phyloP scores from a whole-genome alignment of 1,139 yeast species.

The Wickerhamomyces sp. region DNA sequence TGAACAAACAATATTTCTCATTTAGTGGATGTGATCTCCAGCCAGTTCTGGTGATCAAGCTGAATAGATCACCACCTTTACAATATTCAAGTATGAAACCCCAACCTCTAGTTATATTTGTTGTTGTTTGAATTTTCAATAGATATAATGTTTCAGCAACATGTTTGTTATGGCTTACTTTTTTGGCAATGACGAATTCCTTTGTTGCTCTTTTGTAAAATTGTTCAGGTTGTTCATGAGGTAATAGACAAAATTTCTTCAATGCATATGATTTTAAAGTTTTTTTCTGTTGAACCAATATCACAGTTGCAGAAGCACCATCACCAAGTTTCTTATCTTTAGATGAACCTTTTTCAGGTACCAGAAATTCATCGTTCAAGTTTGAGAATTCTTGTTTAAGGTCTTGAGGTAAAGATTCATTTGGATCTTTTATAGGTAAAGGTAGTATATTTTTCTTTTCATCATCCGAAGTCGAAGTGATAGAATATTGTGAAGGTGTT shows the following conservation, averaged over 20 bases:
- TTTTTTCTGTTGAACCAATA: conserved; percentile 39
- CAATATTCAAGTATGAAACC: conserved; percentile 69
- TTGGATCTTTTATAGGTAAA: conserved; percentile 67
- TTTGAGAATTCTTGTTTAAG: conserved; percentile 47
- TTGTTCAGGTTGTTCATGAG: conserved; percentile 57
- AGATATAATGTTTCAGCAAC: conserved; percentile 53
- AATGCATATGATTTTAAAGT: conserved; percentile 49
- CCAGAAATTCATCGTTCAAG: conserved; percentile 55
- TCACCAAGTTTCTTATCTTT: conserved; percentile 53
- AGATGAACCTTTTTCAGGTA: conserved; percentile 38
- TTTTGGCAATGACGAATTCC: conserved; percentile 59
- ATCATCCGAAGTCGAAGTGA: conserved; percentile 28
- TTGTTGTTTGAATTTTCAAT: conserved; percentile 53
- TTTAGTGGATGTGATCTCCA: conserved; percentile 45
- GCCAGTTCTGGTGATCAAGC: conserved; percentile 45
- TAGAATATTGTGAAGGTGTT: conserved; percentile 20
- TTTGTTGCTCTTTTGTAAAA: conserved; percentile 61
- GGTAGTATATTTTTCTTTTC: conserved; percentile 45
- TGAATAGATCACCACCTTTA: conserved; percentile 68
- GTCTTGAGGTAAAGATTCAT: conserved; percentile 54
- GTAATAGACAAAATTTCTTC: conserved; percentile 58
- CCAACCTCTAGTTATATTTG: conserved; percentile 63
- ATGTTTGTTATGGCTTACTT: conserved; percentile 49
- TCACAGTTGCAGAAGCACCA: conserved; percentile 72
- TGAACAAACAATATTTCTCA: conserved; percentile 49